Conservation (phyloP, 805 yeast species). For the Naumovozyma dairenensis region DNA sequence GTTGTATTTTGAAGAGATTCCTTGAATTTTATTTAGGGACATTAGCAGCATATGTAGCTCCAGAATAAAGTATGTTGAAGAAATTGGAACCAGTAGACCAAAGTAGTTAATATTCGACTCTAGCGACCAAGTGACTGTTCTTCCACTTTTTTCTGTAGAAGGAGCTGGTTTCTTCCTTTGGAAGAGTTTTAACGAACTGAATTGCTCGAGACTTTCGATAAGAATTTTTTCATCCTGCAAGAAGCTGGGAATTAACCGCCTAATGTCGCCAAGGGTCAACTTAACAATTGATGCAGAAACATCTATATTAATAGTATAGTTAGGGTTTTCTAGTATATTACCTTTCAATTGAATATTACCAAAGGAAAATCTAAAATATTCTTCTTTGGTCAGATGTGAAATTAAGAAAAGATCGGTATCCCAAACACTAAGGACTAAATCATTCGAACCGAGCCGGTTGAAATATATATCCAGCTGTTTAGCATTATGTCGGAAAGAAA, state of each 20-base stretch:
- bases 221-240: constrained; percentile 21
- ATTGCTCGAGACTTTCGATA: constrained; percentile 12
- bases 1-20: constrained; percentile 1
- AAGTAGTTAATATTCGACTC: constrained; percentile 18
- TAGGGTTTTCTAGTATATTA: constrained; percentile 1
- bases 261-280: constrained; percentile 23
- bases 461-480: constrained; percentile 14
- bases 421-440: constrained; percentile 13
- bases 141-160: background rate
- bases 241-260: constrained; percentile 16
- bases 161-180: background rate
- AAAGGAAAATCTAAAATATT: constrained; percentile 19
- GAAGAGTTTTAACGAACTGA: constrained; percentile 8
- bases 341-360: constrained; percentile 15
- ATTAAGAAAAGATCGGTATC: constrained; percentile 19
- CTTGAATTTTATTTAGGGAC: constrained; percentile 11
- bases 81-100: constrained; percentile 24
- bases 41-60: constrained; percentile 20
- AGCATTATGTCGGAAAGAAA: constrained; percentile 16
- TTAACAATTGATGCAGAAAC: constrained; percentile 17
- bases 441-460: constrained; percentile 11
- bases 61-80: constrained; percentile 19
- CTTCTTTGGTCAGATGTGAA: constrained; percentile 22
- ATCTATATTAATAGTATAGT: constrained; percentile 2
- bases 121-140: constrained; percentile 10